phyloP scores from a whole-genome alignment of 805 yeast species.

The Monosporozyma unispora region DNA sequence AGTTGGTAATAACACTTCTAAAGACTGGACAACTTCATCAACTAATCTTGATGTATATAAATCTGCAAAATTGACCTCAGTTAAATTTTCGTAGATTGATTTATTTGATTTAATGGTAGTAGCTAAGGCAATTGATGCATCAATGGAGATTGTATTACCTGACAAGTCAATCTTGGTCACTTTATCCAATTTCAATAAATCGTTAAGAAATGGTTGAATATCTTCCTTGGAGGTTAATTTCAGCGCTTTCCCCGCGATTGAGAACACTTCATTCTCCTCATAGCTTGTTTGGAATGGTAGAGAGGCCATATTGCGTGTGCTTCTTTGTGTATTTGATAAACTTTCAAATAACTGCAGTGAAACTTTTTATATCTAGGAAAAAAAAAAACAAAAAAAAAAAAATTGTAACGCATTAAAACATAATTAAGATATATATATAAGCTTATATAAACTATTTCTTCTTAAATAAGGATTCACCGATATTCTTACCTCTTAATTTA shows the following conservation, averaged over 20 bases:
- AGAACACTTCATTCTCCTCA: constrained; percentile 38
- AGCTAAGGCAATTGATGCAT: constrained; percentile 69
- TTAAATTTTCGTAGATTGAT: constrained; percentile 37
- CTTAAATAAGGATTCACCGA: constrained; percentile 74
- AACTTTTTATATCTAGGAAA: background rate
- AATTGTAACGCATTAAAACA: background rate
- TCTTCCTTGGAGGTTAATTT: constrained; percentile 69
- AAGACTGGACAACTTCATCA: constrained; percentile 85
- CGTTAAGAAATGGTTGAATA: constrained; percentile 58
- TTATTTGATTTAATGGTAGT: constrained; percentile 39
- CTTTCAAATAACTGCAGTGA: background rate
- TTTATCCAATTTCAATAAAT: constrained; percentile 34
- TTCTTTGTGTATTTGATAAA: background rate
- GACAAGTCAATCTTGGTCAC: constrained; percentile 62
- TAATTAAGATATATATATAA: background rate
- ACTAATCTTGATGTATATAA: constrained; percentile 90
- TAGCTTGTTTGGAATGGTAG: constrained; percentile 35
- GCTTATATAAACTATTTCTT: constrained; percentile 25
- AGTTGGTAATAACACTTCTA: constrained; percentile 64
- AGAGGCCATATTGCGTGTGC: constrained; percentile 31
- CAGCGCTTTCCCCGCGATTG: constrained; percentile 64
- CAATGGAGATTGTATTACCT: constrained; percentile 93
- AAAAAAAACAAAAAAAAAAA: background rate
- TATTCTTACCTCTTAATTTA: constrained; percentile 90
- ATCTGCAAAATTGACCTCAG: constrained; percentile 79